These are phyloP conservation scores for Mucor piriformis DNA, from an alignment of 371 early-diverging fungal species.

Conservation along the genomic window DNA sequence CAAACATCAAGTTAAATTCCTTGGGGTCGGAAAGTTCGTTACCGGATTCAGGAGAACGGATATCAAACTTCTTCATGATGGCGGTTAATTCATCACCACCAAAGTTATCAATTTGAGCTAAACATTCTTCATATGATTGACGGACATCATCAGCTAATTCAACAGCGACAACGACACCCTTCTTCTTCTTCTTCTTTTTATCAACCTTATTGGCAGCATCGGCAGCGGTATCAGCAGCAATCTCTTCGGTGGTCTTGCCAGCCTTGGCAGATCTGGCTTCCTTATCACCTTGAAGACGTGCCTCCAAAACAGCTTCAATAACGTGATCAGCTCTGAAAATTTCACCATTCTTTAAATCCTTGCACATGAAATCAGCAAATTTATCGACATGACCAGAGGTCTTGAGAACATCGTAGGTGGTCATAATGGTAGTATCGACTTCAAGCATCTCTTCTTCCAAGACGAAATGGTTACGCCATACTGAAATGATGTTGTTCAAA, in stretches of 20 bases:
- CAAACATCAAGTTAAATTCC: constrained; percentile 99
- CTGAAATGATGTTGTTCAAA: constrained; percentile 91
- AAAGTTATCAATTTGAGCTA: constrained; percentile 96
- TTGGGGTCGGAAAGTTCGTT: constrained; percentile 90
- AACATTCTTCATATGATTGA: constrained; percentile 78
- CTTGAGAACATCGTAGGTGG: constrained; percentile 97
- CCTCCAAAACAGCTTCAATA: constrained; percentile 92
- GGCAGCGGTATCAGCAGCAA: constrained; percentile 38
- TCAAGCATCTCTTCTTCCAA: constrained; percentile 99
- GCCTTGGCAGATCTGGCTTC: constrained; percentile 68
- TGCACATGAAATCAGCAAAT: constrained; percentile 99
- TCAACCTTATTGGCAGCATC: constrained; percentile 58
- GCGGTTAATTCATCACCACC: constrained; percentile 85
- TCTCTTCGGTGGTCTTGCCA: constrained; percentile 38
- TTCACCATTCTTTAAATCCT: constrained; percentile 93
- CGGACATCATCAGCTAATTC: constrained; percentile 69
- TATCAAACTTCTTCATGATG: constrained; percentile 85
- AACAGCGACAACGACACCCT: constrained; percentile 64
- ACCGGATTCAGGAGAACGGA: constrained; percentile 92
- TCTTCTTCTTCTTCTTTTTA: constrained; percentile 78
- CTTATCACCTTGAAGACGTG: constrained; percentile 83
- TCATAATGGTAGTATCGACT: constrained; percentile 97
- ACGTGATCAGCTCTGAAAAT: constrained; percentile 99
- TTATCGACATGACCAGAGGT: constrained; percentile 99
- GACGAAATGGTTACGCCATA: constrained; percentile 98